These are phyloP conservation scores for Rhinocladiella similis DNA, from an alignment of 2,329 filamentous ascomycete genomes.

Conservation along the genomic window DNA sequence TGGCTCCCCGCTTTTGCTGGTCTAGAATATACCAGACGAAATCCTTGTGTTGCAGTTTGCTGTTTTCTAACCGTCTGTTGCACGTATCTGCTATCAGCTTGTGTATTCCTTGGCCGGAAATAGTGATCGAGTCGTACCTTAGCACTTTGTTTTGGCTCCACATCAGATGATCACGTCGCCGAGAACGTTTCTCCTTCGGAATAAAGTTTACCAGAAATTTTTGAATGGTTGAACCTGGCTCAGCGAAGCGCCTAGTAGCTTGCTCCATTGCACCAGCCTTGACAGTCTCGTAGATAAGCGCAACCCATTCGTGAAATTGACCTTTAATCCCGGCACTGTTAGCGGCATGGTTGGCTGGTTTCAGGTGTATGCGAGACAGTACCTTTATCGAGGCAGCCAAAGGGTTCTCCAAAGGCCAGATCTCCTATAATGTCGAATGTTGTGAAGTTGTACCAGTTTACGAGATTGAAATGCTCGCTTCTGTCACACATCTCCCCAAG, in stretches of 20 bases:
- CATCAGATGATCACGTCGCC: background rate
- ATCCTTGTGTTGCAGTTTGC: conserved; percentile 10
- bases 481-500: conserved; percentile 6
- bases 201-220: conserved; percentile 6
- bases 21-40: conserved; percentile 23
- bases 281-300: conserved; percentile 30
- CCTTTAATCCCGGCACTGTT: conserved; percentile 3
- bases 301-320: conserved; percentile 34
- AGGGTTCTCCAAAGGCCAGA: conserved; percentile 35
- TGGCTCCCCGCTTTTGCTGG: conserved; percentile 41
- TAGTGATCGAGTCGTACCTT: too few species aligned
- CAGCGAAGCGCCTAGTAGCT: conserved; percentile 33
- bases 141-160: conserved; percentile 8
- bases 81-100: too few species aligned
- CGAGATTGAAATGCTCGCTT: conserved; percentile 10
- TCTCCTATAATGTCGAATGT: conserved; percentile 31
- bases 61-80: conserved; percentile 5
- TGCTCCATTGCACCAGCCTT: conserved; percentile 20
- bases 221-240: background rate
- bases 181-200: background rate
- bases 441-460: conserved; percentile 22
- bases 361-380: background rate
- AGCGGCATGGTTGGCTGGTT: background rate
- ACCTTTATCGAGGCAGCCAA: conserved; percentile 31
- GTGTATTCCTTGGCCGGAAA: too few species aligned